Conservation (phyloP, 2,329 filamentous ascomycete species). For the Tolypocladium pustulatum region DNA sequence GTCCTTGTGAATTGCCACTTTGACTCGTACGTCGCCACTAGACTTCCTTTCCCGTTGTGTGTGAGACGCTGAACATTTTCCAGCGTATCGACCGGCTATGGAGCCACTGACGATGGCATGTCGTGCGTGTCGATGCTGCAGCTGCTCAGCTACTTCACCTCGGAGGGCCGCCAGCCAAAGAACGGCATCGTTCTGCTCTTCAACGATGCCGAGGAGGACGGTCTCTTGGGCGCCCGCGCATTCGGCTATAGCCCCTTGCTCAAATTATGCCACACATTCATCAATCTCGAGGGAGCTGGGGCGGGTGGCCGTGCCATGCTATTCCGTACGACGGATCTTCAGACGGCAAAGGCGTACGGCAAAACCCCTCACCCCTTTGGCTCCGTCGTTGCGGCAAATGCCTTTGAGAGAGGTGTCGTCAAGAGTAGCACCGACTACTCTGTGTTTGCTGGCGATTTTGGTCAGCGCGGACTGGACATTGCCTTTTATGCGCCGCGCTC, state of each 20-base stretch:
- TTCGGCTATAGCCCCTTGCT: conserved; percentile 77
- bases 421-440: conserved; percentile 84
- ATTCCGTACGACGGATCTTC: conserved; percentile 79
- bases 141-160: conserved; percentile 77
- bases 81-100: conserved; percentile 82
- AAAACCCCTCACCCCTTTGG: conserved; percentile 69
- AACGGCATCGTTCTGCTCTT: conserved; percentile 75
- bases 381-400: conserved; percentile 70
- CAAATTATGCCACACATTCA: conserved; percentile 72
- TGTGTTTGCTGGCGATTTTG: conserved; percentile 66
- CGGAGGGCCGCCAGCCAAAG: conserved; percentile 58
- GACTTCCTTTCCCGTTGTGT: too few relatives aligned
- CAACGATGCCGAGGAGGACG: conserved; percentile 96
- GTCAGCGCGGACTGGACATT: conserved; percentile 80
- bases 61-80: conserved; percentile 6
- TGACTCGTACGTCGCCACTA: conserved; percentile 45
- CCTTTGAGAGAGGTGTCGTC: conserved; percentile 69
- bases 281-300: conserved; percentile 92
- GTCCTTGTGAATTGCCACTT: conserved; percentile 94
- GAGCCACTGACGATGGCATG: conserved; percentile 89
- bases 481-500: conserved; percentile 83
- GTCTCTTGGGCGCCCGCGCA: conserved; percentile 73
- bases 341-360: conserved; percentile 72
- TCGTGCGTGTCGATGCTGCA: conserved; percentile 81
- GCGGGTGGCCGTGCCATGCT: conserved; percentile 80